These are phyloP conservation scores for Axilococcus clingmanii DNA, from an alignment of 139 green algal genomes.

Conservation along the genomic window DNA sequence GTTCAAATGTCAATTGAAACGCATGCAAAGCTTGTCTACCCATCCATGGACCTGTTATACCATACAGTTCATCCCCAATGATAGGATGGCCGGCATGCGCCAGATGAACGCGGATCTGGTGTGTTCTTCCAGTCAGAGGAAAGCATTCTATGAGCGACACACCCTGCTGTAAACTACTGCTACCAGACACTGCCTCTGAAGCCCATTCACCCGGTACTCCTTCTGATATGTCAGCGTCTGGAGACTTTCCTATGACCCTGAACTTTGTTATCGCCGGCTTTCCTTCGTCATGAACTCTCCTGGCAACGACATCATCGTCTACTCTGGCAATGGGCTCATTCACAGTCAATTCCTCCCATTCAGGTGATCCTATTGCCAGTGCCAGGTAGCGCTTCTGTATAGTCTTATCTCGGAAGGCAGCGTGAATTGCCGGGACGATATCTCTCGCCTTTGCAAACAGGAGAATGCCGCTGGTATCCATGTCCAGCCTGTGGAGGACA, in stretches of 20 bases:
- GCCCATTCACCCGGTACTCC: background rate
- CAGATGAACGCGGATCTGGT: slow-evolving; percentile 61
- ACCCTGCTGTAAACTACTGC: slow-evolving; percentile 1
- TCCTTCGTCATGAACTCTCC: slow-evolving; percentile 16
- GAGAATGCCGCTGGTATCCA: slow-evolving; percentile 71
- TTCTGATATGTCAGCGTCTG: slow-evolving; percentile 11
- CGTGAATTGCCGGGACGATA: slow-evolving; percentile 41
- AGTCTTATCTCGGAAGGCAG: slow-evolving; percentile 50
- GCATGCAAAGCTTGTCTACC: slow-evolving; percentile 60
- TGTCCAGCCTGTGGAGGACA: slow-evolving; percentile 63
- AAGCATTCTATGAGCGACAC: slow-evolving; percentile 13
- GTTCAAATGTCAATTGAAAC: slow-evolving; percentile 27
- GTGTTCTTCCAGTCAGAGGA: slow-evolving; percentile 39
- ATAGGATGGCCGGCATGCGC: slow-evolving; percentile 46
- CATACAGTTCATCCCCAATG: slow-evolving; percentile 50
- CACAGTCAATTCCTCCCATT: slow-evolving; percentile 24
- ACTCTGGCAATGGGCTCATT: slow-evolving; percentile 45
- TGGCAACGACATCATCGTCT: slow-evolving; percentile 17
- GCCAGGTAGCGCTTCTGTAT: slow-evolving; percentile 70
- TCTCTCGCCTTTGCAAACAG: slow-evolving; percentile 59
- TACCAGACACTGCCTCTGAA: background rate
- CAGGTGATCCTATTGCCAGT: slow-evolving; percentile 39
- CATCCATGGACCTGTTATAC: slow-evolving; percentile 47
- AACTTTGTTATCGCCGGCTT: slow-evolving; percentile 54
- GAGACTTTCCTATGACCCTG: slow-evolving; percentile 26